Percentiles rank a stretch among this genome's conserved stretches.
Evolutionary conservation across 495 filamentous ascomycete species (phyloP).

Genomic region (Aspergillus wentii): DNA sequence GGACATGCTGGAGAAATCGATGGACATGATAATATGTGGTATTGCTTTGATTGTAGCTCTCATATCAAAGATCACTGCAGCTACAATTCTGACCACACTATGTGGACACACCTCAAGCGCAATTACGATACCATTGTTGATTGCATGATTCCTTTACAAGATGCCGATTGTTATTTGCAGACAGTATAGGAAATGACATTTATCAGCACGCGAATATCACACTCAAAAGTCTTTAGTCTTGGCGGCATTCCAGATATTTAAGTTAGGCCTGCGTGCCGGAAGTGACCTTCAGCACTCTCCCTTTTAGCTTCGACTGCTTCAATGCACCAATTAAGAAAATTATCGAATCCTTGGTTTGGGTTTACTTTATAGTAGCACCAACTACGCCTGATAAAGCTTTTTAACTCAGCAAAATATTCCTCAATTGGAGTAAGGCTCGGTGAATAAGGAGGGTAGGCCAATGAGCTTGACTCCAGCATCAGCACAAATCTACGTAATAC

Average conservation of each 20-base stretch:
- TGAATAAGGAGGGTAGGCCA: constrained; percentile 22
- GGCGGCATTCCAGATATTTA: too few species aligned
- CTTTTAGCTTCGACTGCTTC: not conserved
- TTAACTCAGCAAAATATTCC: not conserved
- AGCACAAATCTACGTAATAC: constrained; percentile 26
- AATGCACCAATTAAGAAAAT: not conserved
- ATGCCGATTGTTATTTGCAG: not conserved
- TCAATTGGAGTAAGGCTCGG: not conserved
- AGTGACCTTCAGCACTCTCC: not conserved
- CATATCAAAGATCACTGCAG: too few species aligned
- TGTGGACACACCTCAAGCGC: not conserved
- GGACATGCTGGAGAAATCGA: too few species aligned
- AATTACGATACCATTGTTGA: not conserved
- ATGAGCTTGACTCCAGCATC: constrained; percentile 26
- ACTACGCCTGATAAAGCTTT: not conserved
- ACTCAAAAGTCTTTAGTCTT: not conserved
- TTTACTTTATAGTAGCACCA: not conserved
- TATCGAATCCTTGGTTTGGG: not conserved
- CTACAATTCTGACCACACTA: not conserved
- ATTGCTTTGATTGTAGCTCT: too few species aligned
- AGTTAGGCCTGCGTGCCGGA: not conserved
- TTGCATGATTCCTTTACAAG: not conserved
- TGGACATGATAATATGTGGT: too few species aligned
- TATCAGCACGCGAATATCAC: not conserved
- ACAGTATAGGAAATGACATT: not conserved